Conservation (phyloP, 306 rosid species). For the Dryas drummondii region DNA sequence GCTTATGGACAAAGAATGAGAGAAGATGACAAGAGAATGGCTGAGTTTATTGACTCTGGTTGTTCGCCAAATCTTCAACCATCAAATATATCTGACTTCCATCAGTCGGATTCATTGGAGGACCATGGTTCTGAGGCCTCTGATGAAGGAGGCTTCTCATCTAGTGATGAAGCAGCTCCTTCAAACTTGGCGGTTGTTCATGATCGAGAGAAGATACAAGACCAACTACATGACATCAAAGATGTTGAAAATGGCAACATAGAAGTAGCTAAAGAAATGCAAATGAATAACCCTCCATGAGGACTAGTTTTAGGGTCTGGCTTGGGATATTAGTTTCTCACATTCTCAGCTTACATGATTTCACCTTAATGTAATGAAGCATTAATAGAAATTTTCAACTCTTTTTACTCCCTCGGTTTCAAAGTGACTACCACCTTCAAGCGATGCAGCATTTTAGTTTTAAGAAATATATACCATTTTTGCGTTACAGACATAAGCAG, state of each 20-base stretch:
- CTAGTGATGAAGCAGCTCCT: constrained; percentile 27
- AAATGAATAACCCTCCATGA: not conserved
- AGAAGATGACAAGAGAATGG: constrained; percentile 56
- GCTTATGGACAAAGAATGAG: constrained; percentile 53
- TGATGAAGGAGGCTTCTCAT: constrained; percentile 17
- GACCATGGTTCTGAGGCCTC: constrained; percentile 36
- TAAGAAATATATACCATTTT: not conserved
- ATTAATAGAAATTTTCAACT: not conserved
- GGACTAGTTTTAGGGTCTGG: not conserved
- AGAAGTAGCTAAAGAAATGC: constrained; percentile 21
- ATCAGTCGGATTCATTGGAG: constrained; percentile 12
- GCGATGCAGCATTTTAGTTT: not conserved
- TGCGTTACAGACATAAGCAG: not conserved
- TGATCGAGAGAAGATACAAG: constrained; percentile 5
- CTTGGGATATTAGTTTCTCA: not conserved
- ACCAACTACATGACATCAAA: constrained; percentile 11
- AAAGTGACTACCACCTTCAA: not conserved
- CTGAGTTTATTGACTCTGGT: constrained; percentile 32
- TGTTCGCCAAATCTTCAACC: constrained; percentile 21
- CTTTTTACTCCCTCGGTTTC: not conserved
- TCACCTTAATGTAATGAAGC: not conserved
- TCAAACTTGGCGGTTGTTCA: constrained; percentile 28
- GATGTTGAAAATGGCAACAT: constrained; percentile 23
- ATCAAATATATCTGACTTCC: constrained; percentile 25
- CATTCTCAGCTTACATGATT: not conserved